Base-by-base conservation (phyloP, 768 basidiomycete genomes). In the Podaxis sp. region DNA sequence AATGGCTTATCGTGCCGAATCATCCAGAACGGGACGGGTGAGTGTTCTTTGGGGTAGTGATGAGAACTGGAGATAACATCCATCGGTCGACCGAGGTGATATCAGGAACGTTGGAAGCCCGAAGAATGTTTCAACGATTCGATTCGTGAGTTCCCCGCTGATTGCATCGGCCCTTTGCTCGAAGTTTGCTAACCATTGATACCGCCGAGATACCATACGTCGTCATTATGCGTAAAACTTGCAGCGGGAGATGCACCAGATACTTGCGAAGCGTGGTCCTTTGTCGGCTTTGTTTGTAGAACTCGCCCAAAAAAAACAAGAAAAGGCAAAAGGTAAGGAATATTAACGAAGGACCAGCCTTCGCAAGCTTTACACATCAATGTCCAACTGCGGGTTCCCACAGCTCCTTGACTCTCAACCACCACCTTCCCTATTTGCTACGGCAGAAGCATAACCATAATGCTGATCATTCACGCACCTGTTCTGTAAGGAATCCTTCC, bases 71-170 rank as follows among this genome's bases (percentile, higher is more conserved):
- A 26, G 58, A 60, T 60, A 60, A 60, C 48, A 36, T 38, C 33
- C 54, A 40, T 56, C 54, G 12, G 36, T n/a, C 20, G 54, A 30
- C 33, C 46, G 46, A 58, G 33, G 33, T 13, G 30, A 58, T 33
- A 58, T 22, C 57, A 58, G 48, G 46, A 58, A 36, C 28, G 30
- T 17, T 50, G 48, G 57, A 58, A 58, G 28, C 30, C 57, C 33
- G 44, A 50, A 58, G 57, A 58, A 49, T 33, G 57, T 33, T 49
- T 48, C 28, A 38, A 20, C 33, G 37, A 51, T 38, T 59, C 48
- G 37, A 49, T 51, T 40, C 50, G 13, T 22, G 33, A 11, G 24
- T 50, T 51, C 58, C 51, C 17, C 6, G 33, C 20, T 58, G 30
- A 59, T 36, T 12, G 22, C 24, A 38, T 24, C 13, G 20, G 22